These are phyloP conservation scores for Bryoglossum gracile DNA, from an alignment of 495 filamentous ascomycete genomes.

Conservation along the genomic window DNA sequence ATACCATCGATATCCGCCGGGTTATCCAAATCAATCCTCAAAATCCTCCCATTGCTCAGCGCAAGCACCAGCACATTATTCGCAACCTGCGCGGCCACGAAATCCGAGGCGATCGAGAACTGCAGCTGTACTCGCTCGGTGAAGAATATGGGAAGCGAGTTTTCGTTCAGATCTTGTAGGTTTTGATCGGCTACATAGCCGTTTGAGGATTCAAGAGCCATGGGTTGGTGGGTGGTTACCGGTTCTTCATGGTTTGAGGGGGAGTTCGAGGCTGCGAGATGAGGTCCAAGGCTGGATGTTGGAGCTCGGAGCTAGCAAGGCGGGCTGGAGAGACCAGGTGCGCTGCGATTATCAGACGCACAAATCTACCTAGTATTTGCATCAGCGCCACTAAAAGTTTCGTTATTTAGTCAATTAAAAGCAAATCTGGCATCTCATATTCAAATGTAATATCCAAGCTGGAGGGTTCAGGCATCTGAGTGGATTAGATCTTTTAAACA, in stretches of 20 bases:
- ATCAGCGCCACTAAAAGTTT: no score
- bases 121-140: conserved; percentile 84
- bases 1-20: conserved; percentile 93
- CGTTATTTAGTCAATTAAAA: no score
- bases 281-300: conserved; percentile 21
- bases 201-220: conserved; percentile 37
- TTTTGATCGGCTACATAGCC: conserved; percentile 40
- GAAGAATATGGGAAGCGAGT: conserved; percentile 80
- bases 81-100: conserved; percentile 91
- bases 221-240: conserved; percentile 18
- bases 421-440: no score
- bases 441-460: no score
- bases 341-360: no score
- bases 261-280: conserved; percentile 17
- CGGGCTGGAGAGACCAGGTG: no score
- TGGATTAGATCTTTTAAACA: no score
- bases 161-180: conserved; percentile 50
- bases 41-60: conserved; percentile 77
- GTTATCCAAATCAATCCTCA: conserved; percentile 88
- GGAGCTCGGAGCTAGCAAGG: no score
- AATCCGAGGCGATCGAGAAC: conserved; percentile 85
- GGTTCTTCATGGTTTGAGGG: conserved; percentile 20
- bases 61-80: conserved; percentile 95
- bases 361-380: no score
- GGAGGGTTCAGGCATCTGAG: no score